These are phyloP conservation scores for Alternaria alternata DNA, from an alignment of 2,329 filamentous ascomycete species.

Conservation along the genomic window DNA sequence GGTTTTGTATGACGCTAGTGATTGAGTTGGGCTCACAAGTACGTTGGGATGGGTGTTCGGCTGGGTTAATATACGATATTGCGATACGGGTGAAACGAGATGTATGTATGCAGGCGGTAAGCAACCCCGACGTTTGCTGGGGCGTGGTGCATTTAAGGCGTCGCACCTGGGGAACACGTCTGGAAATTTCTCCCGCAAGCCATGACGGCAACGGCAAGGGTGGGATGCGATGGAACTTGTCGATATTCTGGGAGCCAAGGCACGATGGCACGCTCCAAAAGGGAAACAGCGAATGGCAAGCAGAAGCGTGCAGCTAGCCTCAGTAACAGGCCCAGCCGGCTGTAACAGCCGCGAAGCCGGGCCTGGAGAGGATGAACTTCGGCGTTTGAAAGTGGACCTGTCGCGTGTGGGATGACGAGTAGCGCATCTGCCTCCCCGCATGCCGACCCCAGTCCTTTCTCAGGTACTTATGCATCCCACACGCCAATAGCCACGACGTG, in stretches of 20 bases:
- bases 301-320: conserved; percentile 23
- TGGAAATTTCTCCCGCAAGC: conserved; percentile 38
- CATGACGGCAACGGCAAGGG: conserved; percentile 42
- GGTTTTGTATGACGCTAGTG: conserved; percentile 13
- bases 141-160: conserved; percentile 34
- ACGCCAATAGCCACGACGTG: conserved; percentile 21
- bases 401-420: conserved; percentile 44
- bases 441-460: conserved; percentile 36
- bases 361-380: conserved; percentile 29
- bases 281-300: conserved; percentile 34
- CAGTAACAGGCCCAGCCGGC: conserved; percentile 21
- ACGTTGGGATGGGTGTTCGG: conserved; percentile 22
- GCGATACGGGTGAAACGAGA: conserved; percentile 33
- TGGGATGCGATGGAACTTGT: conserved; percentile 38
- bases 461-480: conserved; percentile 42
- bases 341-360: conserved; percentile 26
- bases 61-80: conserved; percentile 37
- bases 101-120: conserved; percentile 26
- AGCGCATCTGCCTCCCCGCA: conserved; percentile 43
- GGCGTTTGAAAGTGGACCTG: conserved; percentile 45
- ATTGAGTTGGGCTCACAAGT: conserved; percentile 16
- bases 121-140: conserved; percentile 31
- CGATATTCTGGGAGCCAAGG: conserved; percentile 39
- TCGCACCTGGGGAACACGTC: conserved; percentile 16
- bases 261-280: conserved; percentile 30